These are phyloP conservation scores for Apiospora aurea DNA, from an alignment of 2,329 filamentous ascomycete species.

Conservation along the genomic window DNA sequence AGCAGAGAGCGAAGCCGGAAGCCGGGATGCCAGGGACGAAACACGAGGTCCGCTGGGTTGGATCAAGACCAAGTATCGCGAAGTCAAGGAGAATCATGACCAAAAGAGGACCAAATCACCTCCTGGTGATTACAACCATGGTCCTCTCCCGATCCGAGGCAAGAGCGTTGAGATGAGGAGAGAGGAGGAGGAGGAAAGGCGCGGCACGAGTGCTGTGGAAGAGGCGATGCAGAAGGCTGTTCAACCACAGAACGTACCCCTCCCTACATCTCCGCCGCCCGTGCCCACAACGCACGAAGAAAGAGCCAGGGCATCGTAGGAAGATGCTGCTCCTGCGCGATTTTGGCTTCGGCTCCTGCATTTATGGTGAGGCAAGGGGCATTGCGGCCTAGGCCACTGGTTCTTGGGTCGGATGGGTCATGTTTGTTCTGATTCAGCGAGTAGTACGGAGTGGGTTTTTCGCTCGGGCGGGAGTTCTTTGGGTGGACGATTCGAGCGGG, in stretches of 20 bases:
- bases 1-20: constrained; percentile 47
- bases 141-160: constrained; percentile 47
- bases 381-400: not conserved
- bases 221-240: constrained; percentile 24
- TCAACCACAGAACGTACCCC: constrained; percentile 38
- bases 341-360: constrained; percentile 19
- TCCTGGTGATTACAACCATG: constrained; percentile 48
- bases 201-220: constrained; percentile 33
- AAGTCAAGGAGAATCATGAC: constrained; percentile 64
- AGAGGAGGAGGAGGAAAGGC: constrained; percentile 49
- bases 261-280: constrained; percentile 39
- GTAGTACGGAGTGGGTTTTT: constrained; percentile 1
- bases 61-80: constrained; percentile 67
- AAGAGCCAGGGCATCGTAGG: constrained; percentile 35
- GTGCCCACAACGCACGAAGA: constrained; percentile 35
- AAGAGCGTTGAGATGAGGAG: constrained; percentile 58
- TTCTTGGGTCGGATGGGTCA: not conserved
- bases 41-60: constrained; percentile 61
- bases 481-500: constrained; percentile 8
- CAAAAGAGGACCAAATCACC: constrained; percentile 64
- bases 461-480: constrained; percentile 14
- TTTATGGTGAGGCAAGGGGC: constrained; percentile 6
- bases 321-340: constrained; percentile 19
- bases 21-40: constrained; percentile 55
- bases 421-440: constrained; percentile 14